phyloP scores from a whole-genome alignment of 2,329 filamentous ascomycete genomes.

The Pseudonectria buxi region DNA sequence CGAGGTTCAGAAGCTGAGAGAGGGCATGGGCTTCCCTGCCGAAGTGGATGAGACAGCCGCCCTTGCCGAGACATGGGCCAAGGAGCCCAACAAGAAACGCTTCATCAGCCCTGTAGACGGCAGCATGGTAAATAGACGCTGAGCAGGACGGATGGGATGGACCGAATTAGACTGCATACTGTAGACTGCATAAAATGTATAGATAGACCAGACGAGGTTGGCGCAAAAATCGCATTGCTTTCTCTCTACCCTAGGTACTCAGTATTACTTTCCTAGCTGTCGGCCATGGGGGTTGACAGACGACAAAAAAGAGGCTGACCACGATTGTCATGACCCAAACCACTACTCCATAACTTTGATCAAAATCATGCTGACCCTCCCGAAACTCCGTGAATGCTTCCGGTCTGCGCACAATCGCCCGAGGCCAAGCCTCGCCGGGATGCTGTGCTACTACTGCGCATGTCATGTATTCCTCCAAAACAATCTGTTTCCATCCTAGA shows the following conservation, averaged over 20 bases:
- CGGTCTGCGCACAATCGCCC: slow-evolving; percentile 2
- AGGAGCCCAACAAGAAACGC: slow-evolving; percentile 40
- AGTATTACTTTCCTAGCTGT: not conserved
- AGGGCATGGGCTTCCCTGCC: slow-evolving; percentile 59
- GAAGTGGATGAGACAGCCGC: slow-evolving; percentile 75
- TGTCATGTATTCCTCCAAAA: too few species aligned
- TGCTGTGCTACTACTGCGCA: not conserved
- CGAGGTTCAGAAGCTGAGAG: slow-evolving; percentile 72
- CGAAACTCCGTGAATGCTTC: slow-evolving; percentile 18
- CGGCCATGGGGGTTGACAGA: slow-evolving; percentile 1
- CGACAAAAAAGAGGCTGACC: slow-evolving; percentile 4
- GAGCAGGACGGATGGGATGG: slow-evolving; percentile 2
- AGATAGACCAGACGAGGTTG: not conserved
- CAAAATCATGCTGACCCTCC: slow-evolving; percentile 15
- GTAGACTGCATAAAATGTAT: not conserved
- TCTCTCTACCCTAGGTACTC: too few species aligned
- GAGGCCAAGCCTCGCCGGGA: slow-evolving; percentile 1
- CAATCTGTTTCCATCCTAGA: not conserved
- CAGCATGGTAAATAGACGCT: slow-evolving; percentile 39
- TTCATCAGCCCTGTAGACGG: slow-evolving; percentile 50
- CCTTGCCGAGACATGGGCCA: slow-evolving; percentile 73
- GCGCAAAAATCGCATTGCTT: not conserved
- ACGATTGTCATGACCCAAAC: slow-evolving; percentile 9
- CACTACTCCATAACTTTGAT: slow-evolving; percentile 9
- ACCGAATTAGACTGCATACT: not conserved